Evolutionary conservation across 2,329 filamentous ascomycete genomes (phyloP).

Genomic region (Pestalotiopsis sp.): DNA sequence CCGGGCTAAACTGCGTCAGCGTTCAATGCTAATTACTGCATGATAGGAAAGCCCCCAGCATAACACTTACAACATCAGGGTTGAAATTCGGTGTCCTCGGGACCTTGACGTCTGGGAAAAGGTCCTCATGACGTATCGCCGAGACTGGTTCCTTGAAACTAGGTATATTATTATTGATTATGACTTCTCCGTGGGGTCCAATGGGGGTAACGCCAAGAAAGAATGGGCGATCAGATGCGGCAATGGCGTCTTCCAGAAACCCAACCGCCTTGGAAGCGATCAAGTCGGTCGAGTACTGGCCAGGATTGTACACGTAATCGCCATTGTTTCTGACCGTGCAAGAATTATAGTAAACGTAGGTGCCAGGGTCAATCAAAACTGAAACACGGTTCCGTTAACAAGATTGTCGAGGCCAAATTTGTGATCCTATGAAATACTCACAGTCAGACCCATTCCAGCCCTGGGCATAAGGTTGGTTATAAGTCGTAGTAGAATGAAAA

Average conservation of each 20-base stretch:
- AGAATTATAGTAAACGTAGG: constrained; percentile 68
- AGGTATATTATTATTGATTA: neutral
- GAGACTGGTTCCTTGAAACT: constrained; percentile 45
- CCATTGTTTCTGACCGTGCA: constrained; percentile 63
- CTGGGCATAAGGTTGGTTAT: constrained; percentile 55
- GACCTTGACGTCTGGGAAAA: constrained; percentile 61
- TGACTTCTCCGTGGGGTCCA: neutral
- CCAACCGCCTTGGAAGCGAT: neutral
- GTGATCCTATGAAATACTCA: constrained; percentile 46
- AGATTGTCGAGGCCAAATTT: constrained; percentile 17
- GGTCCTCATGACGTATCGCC: constrained; percentile 58
- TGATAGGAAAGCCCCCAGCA: neutral
- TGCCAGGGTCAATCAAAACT: constrained; percentile 64
- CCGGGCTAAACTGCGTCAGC: neutral
- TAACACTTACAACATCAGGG: neutral
- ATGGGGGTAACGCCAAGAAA: constrained; percentile 11
- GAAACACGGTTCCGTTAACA: constrained; percentile 37
- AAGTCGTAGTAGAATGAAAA: constrained; percentile 60
- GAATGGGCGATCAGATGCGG: neutral
- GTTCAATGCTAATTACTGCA: neutral
- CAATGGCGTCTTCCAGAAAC: neutral
- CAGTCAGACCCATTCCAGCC: constrained; percentile 53
- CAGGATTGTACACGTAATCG: constrained; percentile 1
- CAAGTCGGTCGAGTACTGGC: constrained; percentile 42
- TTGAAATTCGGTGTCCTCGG: constrained; percentile 69